These are phyloP conservation scores for Wickerhamiella bombiphila DNA, from an alignment of 805 yeast species.

Conservation along the genomic window DNA sequence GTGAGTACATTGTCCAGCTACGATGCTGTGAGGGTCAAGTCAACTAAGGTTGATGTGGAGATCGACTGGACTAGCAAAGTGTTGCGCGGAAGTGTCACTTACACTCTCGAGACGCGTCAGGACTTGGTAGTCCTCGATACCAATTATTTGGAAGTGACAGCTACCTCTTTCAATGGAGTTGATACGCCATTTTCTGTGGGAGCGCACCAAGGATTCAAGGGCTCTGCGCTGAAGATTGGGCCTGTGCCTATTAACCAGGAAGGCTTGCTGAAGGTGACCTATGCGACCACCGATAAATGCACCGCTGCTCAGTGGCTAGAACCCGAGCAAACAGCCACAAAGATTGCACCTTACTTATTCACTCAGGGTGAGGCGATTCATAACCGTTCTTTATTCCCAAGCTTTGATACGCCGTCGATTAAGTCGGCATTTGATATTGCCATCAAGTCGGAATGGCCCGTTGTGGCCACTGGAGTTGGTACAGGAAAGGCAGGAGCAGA, in stretches of 20 bases:
- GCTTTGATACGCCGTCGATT: constrained; percentile 80
- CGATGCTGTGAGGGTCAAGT: constrained; percentile 32
- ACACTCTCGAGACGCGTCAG: constrained; percentile 26
- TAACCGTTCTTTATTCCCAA: constrained; percentile 75
- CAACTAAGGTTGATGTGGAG: constrained; percentile 38
- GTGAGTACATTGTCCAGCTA: constrained; percentile 54
- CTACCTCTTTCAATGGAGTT: constrained; percentile 31
- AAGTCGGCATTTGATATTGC: constrained; percentile 49
- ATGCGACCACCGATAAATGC: constrained; percentile 55
- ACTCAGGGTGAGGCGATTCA: constrained; percentile 90
- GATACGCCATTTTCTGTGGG: constrained; percentile 21
- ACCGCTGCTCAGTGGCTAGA: constrained; percentile 79
- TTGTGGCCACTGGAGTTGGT: constrained; percentile 59
- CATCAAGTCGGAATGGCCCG: constrained; percentile 51
- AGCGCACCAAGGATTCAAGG: constrained; percentile 28
- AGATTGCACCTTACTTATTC: constrained; percentile 54
- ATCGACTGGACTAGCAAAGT: constrained; percentile 40
- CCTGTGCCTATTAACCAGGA: constrained; percentile 9
- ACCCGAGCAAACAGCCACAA: constrained; percentile 61
- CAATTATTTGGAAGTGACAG: constrained; percentile 38
- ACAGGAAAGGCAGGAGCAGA: constrained; percentile 17
- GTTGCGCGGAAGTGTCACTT: constrained; percentile 42
- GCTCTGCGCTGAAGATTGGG: constrained; percentile 28
- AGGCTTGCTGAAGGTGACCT: constrained; percentile 28
- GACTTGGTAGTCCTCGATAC: constrained; percentile 48